Base-by-base conservation (phyloP, 352 stramenopile genomes). In the Thalassiosira mediterranea region DNA sequence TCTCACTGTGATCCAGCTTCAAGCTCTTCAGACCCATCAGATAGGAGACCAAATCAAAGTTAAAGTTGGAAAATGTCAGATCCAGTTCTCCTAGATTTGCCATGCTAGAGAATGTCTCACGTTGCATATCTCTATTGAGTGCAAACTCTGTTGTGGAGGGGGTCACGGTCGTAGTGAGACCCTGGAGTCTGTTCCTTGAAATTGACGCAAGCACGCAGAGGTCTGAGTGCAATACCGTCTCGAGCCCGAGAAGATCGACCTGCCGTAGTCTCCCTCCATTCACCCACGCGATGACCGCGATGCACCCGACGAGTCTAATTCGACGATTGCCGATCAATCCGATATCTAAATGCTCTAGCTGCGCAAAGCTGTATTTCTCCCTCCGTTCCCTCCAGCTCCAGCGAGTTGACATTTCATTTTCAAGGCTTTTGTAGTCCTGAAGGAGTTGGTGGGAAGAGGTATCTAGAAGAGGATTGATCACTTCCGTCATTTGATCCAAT, bases 201-300 rank as follows among this genome's bases (percentile, higher is more conserved):
- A 44, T n/a, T 44, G 37, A 10, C 37, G n/a, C 10, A 44, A 44
- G 37, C 10, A 44, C 10, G 8, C 37, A 15, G 37, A 44, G 10
- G n/a, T 44, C 37, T 15, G 8, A 15, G 10, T 10, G 37, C n/a
- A n/a, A n/a, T 31, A 13, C 8, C 52, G 4, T 17, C 19, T 59
- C 47, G 3, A 47, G 15, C 11, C 59, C 48, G 10, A 4, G 8
- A 42, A 77, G 49, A 25, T 58, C 31, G 10, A 76, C 11, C n/a
- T 71, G 23, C 51, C 49, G 29, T 8, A 76, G 21, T 10, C 51
- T 37, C 3, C 67, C 67, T 65, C 51, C 51, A 40, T 65, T 76
- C 1, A 76, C 29, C 67, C 67, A 76, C 37, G 59, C 48, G 31
- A 76, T 70, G 3, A 26, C 44, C 5, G 67, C 46, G 21, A 76